phyloP scores from a whole-genome alignment of 2,329 filamentous ascomycete species.

The Aureobasidium sp. region DNA sequence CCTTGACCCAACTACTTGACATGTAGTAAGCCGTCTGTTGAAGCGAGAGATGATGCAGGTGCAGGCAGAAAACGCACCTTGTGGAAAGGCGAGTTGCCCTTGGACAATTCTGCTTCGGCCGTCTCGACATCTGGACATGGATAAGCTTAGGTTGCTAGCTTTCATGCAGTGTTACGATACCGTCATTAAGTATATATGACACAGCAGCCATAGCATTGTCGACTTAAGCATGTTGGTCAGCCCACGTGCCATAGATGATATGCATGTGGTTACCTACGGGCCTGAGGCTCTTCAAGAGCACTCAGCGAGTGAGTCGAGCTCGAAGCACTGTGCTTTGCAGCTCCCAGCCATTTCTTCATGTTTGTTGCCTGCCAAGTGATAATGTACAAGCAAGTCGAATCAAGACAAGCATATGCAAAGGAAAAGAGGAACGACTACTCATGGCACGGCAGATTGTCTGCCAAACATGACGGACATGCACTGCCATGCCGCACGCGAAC shows the following conservation, averaged over 20 bases:
- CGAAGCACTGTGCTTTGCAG: slow-evolving; percentile 9
- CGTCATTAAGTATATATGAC: slow-evolving; percentile 33
- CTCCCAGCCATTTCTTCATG: slow-evolving; percentile 12
- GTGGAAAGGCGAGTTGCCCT: slow-evolving; percentile 80
- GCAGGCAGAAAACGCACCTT: slow-evolving; percentile 42
- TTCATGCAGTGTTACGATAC: slow-evolving; percentile 24
- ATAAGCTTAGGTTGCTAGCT: background rate
- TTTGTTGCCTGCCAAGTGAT: background rate
- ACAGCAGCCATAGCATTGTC: slow-evolving; percentile 37
- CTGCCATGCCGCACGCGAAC: background rate
- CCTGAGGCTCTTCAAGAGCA: slow-evolving; percentile 51
- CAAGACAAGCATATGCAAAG: background rate
- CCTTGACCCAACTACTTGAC: slow-evolving; percentile 61
- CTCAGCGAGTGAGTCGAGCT: slow-evolving; percentile 49
- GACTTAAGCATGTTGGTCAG: slow-evolving; percentile 30
- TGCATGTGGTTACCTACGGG: slow-evolving; percentile 41
- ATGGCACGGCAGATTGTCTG: background rate
- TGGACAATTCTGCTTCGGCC: slow-evolving; percentile 65
- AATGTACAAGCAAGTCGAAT: background rate
- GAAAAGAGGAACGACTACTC: background rate
- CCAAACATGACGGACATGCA: background rate
- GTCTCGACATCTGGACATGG: slow-evolving; percentile 60
- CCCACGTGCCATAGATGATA: background rate
- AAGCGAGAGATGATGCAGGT: background rate
- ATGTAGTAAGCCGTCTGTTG: slow-evolving; percentile 2